Evolutionary conservation across 352 stramenopile genomes (phyloP), one percentile per base, ranked within the genome.

Genomic region (Phytophthora aleatoria): DNA sequence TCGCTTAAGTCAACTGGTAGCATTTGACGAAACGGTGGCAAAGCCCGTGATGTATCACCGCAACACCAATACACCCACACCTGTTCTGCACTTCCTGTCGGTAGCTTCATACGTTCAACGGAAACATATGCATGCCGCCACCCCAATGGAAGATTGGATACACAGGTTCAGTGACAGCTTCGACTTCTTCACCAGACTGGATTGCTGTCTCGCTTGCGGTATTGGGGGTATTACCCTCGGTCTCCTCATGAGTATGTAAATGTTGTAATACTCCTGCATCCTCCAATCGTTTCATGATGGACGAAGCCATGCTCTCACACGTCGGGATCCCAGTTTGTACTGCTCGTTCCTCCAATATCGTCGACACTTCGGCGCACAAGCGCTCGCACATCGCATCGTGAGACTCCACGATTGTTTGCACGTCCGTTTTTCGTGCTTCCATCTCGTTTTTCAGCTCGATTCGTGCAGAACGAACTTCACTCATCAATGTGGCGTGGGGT

Each of bases 71-170:
- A 60, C 9, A 51, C 13, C 49, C 50, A 54, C 3, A 43, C 48
- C 30, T 65, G 55, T 8, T 57, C 47, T 24, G 24, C 24, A 9
- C 31, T 57, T 3, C 42, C 49, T 15, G 0, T 42, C 42, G 62
- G 56, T 7, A 70, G 27, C 31, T 55, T 64, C 28, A 57, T 49
- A 9, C 33, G 24, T 20, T 20, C 11, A 45, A 0, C 11, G 54
- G 61, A 35, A 69, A 59, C 1, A 51, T 1, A 24, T 57, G 44
- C 28, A 68, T 42, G 2, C 11, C 11, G 1, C 61, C 39, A 39
- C 53, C 61, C 52, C 53, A 64, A 50, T 61, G 26, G 13, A 57
- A 47, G 20, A 67, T 27, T 5, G n/a, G 33, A 51, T 39, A 52
- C 7, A 8, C 11, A 41, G 27, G 2, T 15, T 27, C n/a, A 26